A percentile compares a stretch with the other conserved stretches of the same genome.
Evolutionary conservation across 176 grass and related monocot genomes (phyloP).

Genomic region (Tillandsia leiboldiana): DNA sequence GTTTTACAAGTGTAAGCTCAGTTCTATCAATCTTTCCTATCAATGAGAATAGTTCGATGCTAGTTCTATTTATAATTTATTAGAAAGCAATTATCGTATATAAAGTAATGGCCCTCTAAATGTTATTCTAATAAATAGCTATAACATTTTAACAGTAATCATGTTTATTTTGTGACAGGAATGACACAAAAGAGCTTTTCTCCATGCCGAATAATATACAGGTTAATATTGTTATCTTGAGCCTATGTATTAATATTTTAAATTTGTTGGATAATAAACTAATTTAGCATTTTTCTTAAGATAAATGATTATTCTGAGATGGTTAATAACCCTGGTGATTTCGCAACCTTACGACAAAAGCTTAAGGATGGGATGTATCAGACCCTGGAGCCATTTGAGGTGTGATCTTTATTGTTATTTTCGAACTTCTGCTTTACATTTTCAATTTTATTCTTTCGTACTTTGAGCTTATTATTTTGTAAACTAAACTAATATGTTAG

Average conservation of each 20-base stretch:
- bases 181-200: slow-evolving; percentile 47
- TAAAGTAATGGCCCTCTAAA: background rate
- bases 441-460: background rate
- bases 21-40: background rate
- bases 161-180: slow-evolving; percentile 25
- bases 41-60: background rate
- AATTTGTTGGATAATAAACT: background rate
- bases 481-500: too few relatives aligned
- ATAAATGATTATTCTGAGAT: slow-evolving; percentile 36
- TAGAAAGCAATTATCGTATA: background rate
- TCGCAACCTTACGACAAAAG: slow-evolving; percentile 59
- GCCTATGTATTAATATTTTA: background rate
- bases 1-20: slow-evolving; percentile 40
- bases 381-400: slow-evolving; percentile 52
- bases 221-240: slow-evolving; percentile 1
- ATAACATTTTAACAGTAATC: background rate
- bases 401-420: background rate
- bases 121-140: background rate
- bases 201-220: slow-evolving; percentile 60
- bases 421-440: background rate
- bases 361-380: slow-evolving; percentile 58
- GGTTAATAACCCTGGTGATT: slow-evolving; percentile 47
- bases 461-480: background rate
- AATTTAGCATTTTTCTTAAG: slow-evolving; percentile 13
- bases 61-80: background rate